A percentile compares a stretch with the other conserved stretches of the same genome.
Evolutionary conservation across 228 moss, liverwort and hornwort species (phyloP).

Genomic region (Sphagnum fallax): DNA sequence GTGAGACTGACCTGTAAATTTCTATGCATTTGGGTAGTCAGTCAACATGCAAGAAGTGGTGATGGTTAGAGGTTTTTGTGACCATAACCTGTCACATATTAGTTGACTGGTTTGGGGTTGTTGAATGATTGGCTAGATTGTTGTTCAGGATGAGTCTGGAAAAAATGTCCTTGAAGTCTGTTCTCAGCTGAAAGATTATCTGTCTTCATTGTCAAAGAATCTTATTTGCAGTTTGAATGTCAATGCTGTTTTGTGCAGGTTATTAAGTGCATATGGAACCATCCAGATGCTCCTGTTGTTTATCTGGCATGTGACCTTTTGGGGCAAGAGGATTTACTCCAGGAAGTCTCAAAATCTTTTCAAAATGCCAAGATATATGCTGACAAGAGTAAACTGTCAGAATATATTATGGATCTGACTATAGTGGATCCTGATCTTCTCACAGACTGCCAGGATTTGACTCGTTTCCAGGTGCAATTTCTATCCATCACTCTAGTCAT

Average conservation of each 20-base stretch:
- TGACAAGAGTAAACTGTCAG: conserved; percentile 41
- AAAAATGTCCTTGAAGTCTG: no score
- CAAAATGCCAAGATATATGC: conserved; percentile 42
- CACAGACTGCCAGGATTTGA: conserved; percentile 40
- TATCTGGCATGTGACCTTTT: conserved; percentile 67
- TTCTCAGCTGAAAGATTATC: no score
- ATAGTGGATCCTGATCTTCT: conserved; percentile 56
- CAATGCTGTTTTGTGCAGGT: conserved; percentile 21
- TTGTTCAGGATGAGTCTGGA: no score
- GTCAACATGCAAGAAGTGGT: no score
- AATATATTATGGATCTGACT: conserved; percentile 53
- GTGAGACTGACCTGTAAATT: no score
- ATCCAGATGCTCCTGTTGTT: conserved; percentile 37
- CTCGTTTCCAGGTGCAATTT: conserved; percentile 62
- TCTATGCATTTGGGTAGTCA: no score
- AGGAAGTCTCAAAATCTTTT: conserved; percentile 37
- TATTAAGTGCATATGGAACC: conserved; percentile 59
- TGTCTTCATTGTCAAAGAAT: no score
- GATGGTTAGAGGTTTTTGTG: no score
- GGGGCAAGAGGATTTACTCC: conserved; percentile 59
- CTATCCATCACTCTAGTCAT: neutral
- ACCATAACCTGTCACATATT: no score
- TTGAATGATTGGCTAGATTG: no score
- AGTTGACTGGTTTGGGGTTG: no score
- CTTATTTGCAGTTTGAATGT: no score